Evolutionary conservation across 441 rosid genomes (phyloP).

Genomic region (Populus hybrid): DNA sequence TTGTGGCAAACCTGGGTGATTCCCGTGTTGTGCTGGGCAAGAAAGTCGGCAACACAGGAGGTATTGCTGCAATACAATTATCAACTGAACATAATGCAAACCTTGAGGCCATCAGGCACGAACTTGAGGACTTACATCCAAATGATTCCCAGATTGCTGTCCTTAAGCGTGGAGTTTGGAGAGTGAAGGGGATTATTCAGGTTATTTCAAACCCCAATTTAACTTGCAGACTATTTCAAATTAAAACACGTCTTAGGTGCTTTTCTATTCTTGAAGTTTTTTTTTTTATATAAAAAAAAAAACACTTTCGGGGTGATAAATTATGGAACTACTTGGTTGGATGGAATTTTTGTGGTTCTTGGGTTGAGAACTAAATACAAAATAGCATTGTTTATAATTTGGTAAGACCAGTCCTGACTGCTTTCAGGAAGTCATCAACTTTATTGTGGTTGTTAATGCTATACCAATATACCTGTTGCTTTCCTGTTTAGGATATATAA

Average conservation of each 20-base stretch:
- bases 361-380: not conserved
- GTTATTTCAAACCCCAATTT: slow-evolving; percentile 28
- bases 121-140: slow-evolving; percentile 74
- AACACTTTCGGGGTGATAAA: not conserved
- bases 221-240: slow-evolving; percentile 9
- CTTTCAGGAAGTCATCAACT: not conserved
- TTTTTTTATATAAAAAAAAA: too few relatives aligned
- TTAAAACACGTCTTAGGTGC: slow-evolving; percentile 4
- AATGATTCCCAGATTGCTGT: slow-evolving; percentile 79
- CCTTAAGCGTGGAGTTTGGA: slow-evolving; percentile 83
- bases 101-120: slow-evolving; percentile 67
- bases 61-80: slow-evolving; percentile 68
- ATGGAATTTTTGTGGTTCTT: not conserved
- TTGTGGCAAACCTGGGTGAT: slow-evolving; percentile 88
- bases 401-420: not conserved
- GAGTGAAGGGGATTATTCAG: slow-evolving; percentile 91
- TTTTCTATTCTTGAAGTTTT: not conserved
- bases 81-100: slow-evolving; percentile 90
- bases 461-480: not conserved
- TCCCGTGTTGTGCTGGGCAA: slow-evolving; percentile 83
- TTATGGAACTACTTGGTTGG: not conserved
- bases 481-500: not conserved
- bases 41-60: slow-evolving; percentile 74
- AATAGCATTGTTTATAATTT: not conserved
- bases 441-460: not conserved